These are phyloP conservation scores for Xerophyta viscosa DNA, from an alignment of 106 monocot genomes.

Conservation along the genomic window DNA sequence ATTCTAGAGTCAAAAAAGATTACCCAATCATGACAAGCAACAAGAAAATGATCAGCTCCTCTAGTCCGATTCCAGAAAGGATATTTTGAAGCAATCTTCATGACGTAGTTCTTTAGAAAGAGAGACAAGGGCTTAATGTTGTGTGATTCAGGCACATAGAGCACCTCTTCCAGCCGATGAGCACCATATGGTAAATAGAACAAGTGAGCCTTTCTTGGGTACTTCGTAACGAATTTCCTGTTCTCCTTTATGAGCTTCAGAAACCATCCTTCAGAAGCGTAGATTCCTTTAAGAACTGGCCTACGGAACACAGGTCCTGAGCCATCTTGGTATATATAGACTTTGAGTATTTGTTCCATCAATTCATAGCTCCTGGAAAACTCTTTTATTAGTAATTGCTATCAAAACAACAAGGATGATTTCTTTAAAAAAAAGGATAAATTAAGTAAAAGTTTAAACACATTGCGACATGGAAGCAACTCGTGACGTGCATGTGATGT, in stretches of 20 bases:
- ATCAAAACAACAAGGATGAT: too few species aligned
- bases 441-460: too few species aligned
- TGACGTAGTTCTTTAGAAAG: conserved; percentile 48
- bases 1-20: too few species aligned
- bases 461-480: too few species aligned
- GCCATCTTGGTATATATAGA: conserved; percentile 71
- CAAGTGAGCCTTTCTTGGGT: conserved; percentile 55
- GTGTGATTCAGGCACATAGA: conserved; percentile 49
- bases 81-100: conserved; percentile 44
- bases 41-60: conserved; percentile 78
- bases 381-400: too few species aligned
- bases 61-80: conserved; percentile 70
- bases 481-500: too few species aligned
- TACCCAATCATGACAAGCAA: conserved; percentile 91
- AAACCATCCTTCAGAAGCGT: conserved; percentile 89
- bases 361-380: conserved; percentile 81
- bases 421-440: too few species aligned
- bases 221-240: conserved; percentile 32
- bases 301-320: conserved; percentile 52
- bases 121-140: conserved; percentile 22
- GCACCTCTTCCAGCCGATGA: conserved; percentile 22
- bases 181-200: conserved; percentile 70
- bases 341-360: conserved; percentile 71
- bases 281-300: conserved; percentile 53
- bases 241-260: conserved; percentile 49